These are phyloP conservation scores for Penicillium maclennaniae DNA, from an alignment of 495 filamentous ascomycete species.

Conservation along the genomic window DNA sequence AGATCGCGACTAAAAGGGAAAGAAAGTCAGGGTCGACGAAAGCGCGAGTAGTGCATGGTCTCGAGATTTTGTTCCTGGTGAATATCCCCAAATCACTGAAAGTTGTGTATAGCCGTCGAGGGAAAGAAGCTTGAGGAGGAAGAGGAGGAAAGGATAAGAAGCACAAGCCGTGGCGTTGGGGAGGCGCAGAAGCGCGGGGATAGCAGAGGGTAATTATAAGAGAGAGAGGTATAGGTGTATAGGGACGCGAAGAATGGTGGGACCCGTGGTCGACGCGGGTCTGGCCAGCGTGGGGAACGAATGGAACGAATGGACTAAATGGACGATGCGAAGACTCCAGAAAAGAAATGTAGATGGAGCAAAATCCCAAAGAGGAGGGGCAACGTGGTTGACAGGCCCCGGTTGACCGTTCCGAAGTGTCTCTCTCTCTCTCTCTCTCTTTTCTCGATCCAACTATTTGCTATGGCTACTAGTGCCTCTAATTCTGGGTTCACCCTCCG, in stretches of 20 bases:
- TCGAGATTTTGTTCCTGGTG: background rate
- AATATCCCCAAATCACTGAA: background rate
- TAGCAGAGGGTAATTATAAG: slow-evolving; percentile 8
- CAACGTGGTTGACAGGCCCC: slow-evolving; percentile 23
- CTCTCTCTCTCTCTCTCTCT: no score
- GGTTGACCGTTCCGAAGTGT: background rate
- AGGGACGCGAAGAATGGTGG: slow-evolving; percentile 1
- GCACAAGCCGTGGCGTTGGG: slow-evolving; percentile 20
- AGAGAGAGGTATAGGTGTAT: background rate
- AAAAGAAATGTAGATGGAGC: background rate
- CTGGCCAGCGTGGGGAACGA: slow-evolving; percentile 7
- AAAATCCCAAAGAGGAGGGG: background rate
- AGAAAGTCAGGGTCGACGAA: slow-evolving; percentile 21
- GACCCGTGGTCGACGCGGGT: slow-evolving; percentile 7
- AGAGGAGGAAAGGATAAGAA: slow-evolving; percentile 9
- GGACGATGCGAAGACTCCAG: background rate
- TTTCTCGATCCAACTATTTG: background rate
- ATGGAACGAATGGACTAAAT: background rate
- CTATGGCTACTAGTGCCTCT: background rate
- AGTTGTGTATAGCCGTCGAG: background rate
- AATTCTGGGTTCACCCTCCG: no score
- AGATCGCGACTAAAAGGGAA: background rate
- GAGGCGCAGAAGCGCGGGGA: slow-evolving; percentile 13
- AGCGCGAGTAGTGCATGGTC: slow-evolving; percentile 24
- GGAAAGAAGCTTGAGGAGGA: background rate